These are phyloP conservation scores for Zygosaccharomyces bailii DNA, from an alignment of 805 yeast genomes.

Conservation along the genomic window DNA sequence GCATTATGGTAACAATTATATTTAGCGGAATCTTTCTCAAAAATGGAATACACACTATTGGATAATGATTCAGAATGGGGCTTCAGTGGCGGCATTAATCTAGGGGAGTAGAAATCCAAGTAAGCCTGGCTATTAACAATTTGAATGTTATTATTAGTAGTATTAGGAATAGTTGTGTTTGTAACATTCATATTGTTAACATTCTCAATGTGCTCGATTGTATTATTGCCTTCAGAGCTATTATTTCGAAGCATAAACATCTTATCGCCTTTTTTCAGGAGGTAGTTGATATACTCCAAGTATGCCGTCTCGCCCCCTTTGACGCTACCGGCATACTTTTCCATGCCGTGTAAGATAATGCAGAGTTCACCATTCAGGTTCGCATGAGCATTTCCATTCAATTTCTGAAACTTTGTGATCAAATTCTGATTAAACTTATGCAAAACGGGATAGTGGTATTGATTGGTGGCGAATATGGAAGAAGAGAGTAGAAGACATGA, in stretches of 20 bases:
- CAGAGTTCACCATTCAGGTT: conserved; percentile 28
- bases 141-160: conserved; percentile 5
- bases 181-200: too few relatives aligned
- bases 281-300: conserved; percentile 43
- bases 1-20: conserved; percentile 69
- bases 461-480: conserved; percentile 54
- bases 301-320: conserved; percentile 41
- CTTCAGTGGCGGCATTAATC: conserved; percentile 57
- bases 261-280: conserved; percentile 37
- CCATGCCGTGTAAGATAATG: conserved; percentile 53
- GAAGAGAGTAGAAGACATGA: conserved; percentile 54
- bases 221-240: not conserved
- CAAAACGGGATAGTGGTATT: conserved; percentile 61
- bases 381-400: conserved; percentile 39
- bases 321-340: conserved; percentile 37
- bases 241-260: conserved; percentile 9
- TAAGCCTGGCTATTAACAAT: conserved; percentile 1
- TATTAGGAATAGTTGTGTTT: conserved; percentile 6
- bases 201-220: not conserved
- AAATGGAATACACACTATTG: conserved; percentile 57
- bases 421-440: conserved; percentile 54
- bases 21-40: conserved; percentile 68
- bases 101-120: conserved; percentile 17
- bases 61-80: conserved; percentile 62
- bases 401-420: conserved; percentile 40